Base-by-base conservation (phyloP, 106 monocot species). In the Platanthera guangdongensis region DNA sequence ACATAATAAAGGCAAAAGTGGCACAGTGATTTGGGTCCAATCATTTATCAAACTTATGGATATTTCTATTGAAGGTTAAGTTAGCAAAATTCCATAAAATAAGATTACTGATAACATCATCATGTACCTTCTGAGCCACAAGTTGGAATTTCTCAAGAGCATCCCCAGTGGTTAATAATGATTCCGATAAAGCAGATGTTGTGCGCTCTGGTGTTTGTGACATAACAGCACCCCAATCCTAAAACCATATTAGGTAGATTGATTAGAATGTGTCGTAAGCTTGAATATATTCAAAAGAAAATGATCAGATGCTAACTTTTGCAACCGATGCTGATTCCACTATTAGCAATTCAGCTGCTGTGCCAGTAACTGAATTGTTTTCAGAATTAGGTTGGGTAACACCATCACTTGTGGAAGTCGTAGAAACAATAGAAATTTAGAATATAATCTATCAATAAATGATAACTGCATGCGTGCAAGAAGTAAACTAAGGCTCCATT, bases 101-200 rank as follows among this genome's bases (percentile, higher is more conserved):
- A 48, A 48, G n/a, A 5, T 48, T 48, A 70, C 14, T 7, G 18
- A 47, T 70, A 70, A 50, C 71, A 21, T 51, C 32, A 32, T 65
- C 65, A 2, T 65, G 65, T 82, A 97, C 96, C 93, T 86, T 97
- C 73, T 89, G 91, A 32, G 86, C 82, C 63, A 97, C 62, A 51
- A 83, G 75, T 76, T 89, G 91, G 76, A 91, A 97, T 48, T 84
- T 93, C 16, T 97, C 93, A 74, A 97, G 75, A 13, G 86, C 93
- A 76, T 97, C 93, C 10, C 90, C 87, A 14, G 91, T 88, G 54
- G 78, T 86, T 77, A 86, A 73, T 52, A 84, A 77, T 62, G 83
- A 50, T 65, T 96, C 93, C 13, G 84, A 82, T 63, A 84, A 73
- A 8, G 75, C 49, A 22, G 84, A 48, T 74, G 80, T 81, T 32